A percentile compares a stretch with the other conserved stretches of the same genome.
phyloP scores from a whole-genome alignment of 768 basidiomycete species.

The Russula vinacea region DNA sequence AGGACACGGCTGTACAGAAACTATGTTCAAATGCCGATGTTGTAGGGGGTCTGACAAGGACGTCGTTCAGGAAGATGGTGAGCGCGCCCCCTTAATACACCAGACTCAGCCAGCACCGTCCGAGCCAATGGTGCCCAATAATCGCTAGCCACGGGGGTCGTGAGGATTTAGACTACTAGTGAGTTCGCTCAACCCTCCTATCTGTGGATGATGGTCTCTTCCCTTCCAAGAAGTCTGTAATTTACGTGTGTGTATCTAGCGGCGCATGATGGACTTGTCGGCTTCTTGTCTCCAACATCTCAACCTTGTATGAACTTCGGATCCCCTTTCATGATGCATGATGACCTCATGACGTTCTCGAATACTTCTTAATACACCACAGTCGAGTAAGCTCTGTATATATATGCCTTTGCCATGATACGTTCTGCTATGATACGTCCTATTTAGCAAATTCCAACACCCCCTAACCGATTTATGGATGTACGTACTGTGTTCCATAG shows the following conservation, averaged over 20 bases:
- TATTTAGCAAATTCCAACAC: not conserved
- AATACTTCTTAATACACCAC: not conserved
- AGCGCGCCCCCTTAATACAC: constrained; percentile 24
- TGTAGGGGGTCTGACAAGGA: constrained; percentile 5
- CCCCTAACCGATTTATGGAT: not conserved
- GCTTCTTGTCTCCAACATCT: not conserved
- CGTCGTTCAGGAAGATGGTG: not conserved
- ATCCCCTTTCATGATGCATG: too few species aligned
- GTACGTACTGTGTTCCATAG: not conserved
- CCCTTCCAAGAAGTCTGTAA: not conserved
- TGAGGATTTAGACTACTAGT: too few species aligned
- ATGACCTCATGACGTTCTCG: too few species aligned
- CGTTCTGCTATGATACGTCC: not conserved
- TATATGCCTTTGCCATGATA: not conserved
- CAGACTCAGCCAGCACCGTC: constrained; percentile 15
- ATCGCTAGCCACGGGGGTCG: not conserved
- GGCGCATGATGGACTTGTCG: not conserved
- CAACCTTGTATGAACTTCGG: not conserved
- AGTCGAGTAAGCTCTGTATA: not conserved
- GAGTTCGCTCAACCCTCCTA: too few species aligned
- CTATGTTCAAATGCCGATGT: constrained; percentile 8
- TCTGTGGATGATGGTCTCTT: too few species aligned
- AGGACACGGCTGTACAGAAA: constrained; percentile 20
- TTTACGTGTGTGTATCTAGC: not conserved
- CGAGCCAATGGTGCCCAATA: not conserved